Evolutionary conservation across 441 rosid genomes (phyloP).

Genomic region (Jatropha podagrica): DNA sequence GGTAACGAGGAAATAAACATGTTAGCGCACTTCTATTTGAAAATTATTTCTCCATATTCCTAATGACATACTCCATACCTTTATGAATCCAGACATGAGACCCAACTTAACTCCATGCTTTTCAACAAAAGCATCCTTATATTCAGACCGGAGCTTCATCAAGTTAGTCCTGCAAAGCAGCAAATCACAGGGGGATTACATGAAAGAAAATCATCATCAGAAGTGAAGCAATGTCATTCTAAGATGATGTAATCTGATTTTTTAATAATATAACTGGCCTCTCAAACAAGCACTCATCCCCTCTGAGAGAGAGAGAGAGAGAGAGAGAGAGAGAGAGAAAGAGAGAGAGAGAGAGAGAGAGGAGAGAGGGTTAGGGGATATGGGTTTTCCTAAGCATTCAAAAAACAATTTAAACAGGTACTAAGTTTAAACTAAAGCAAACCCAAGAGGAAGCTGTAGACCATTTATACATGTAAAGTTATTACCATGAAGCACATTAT

Average conservation of each 20-base stretch:
- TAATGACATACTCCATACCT: conserved; percentile 41
- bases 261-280: neutral
- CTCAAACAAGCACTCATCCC: neutral
- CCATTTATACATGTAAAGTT: neutral
- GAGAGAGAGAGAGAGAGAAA: neutral
- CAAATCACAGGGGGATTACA: neutral
- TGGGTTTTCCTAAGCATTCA: neutral
- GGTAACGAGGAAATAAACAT: neutral
- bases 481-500: neutral
- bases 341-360: neutral
- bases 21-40: conserved; percentile 8
- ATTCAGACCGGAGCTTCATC: conserved; percentile 96
- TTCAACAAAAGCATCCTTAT: conserved; percentile 90
- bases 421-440: neutral
- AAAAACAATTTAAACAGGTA: neutral
- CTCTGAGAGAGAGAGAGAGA: neutral
- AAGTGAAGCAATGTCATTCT: neutral
- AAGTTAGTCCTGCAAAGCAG: conserved; percentile 73
- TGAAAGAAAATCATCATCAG: neutral
- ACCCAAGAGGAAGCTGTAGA: neutral
- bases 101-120: conserved; percentile 98
- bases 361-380: neutral
- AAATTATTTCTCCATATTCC: conserved; percentile 1
- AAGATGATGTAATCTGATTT: neutral
- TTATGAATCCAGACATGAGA: conserved; percentile 94